These are phyloP conservation scores for Odonthalia washingtoniensis DNA, from an alignment of 31 red algal species.

Conservation along the genomic window DNA sequence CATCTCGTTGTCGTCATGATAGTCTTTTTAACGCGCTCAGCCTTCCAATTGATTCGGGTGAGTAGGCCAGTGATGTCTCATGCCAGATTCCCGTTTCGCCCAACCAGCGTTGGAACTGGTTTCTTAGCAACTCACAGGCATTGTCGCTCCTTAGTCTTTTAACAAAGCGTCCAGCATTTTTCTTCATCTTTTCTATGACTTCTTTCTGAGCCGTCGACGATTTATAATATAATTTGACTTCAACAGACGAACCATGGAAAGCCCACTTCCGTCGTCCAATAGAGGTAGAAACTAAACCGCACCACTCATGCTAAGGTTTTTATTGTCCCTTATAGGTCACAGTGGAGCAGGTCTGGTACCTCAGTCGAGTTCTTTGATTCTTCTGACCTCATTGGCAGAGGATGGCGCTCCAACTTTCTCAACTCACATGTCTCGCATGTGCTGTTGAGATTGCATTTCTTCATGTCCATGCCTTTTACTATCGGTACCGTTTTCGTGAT, in stretches of 20 bases:
- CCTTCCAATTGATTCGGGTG: constrained; percentile 61
- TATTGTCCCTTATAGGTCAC: constrained; percentile 25
- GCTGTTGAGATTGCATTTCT: not conserved
- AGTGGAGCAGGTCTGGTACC: constrained; percentile 31
- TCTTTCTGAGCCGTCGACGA: constrained; percentile 14
- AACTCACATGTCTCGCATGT: constrained; percentile 20
- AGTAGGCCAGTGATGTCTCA: constrained; percentile 43
- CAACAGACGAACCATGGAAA: constrained; percentile 49
- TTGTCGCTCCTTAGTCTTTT: constrained; percentile 22
- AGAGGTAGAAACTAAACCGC: constrained; percentile 23
- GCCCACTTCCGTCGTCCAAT: constrained; percentile 6
- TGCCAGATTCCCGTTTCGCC: constrained; percentile 19
- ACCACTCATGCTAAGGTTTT: not conserved
- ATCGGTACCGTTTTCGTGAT: not conserved
- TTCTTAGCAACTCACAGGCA: constrained; percentile 32
- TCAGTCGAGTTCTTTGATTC: constrained; percentile 24
- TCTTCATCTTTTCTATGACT: constrained; percentile 39
- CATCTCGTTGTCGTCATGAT: constrained; percentile 28
- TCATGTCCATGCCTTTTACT: not conserved
- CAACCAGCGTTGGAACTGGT: constrained; percentile 38
- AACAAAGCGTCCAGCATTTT: not conserved
- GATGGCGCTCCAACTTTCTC: constrained; percentile 1
- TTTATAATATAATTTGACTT: not conserved
- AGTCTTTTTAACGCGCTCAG: constrained; percentile 40
- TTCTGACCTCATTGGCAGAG: not conserved